These are phyloP conservation scores for Trichoderma asperelloides DNA, from an alignment of 495 filamentous ascomycete species.

Conservation along the genomic window DNA sequence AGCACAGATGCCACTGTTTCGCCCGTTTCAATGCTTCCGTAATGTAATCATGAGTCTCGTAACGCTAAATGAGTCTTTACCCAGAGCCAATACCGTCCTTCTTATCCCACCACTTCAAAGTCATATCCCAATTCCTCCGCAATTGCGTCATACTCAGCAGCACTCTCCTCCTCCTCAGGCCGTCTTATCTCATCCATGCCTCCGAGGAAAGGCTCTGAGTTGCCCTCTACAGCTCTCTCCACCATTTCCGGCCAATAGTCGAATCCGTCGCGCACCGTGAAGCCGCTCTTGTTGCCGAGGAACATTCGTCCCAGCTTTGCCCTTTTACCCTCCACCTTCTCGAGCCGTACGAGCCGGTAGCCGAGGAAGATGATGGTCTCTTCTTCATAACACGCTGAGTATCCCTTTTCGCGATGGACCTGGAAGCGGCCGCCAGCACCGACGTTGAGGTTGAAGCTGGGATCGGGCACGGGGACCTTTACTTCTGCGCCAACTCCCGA, in stretches of 20 bases:
- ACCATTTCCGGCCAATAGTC: conserved; percentile 7
- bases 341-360: not conserved
- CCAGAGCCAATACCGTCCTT: not conserved
- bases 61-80: not conserved
- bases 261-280: conserved; percentile 1
- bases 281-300: not conserved
- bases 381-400: not conserved
- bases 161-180: not conserved
- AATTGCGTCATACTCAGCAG: not conserved
- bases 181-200: not conserved
- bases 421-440: not conserved
- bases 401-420: not conserved
- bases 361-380: conserved; percentile 7
- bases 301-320: not conserved
- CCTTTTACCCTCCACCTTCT: conserved; percentile 5
- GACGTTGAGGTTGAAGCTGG: not conserved
- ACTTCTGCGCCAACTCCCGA: not conserved
- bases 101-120: not conserved
- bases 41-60: not conserved
- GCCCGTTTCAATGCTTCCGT: not conserved
- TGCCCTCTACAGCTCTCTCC: not conserved
- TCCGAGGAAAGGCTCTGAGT: not conserved
- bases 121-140: conserved; percentile 1
- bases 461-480: not conserved
- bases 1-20: not conserved